These are phyloP conservation scores for Candida coleopterorum DNA, from an alignment of 805 yeast genomes.

Conservation along the genomic window DNA sequence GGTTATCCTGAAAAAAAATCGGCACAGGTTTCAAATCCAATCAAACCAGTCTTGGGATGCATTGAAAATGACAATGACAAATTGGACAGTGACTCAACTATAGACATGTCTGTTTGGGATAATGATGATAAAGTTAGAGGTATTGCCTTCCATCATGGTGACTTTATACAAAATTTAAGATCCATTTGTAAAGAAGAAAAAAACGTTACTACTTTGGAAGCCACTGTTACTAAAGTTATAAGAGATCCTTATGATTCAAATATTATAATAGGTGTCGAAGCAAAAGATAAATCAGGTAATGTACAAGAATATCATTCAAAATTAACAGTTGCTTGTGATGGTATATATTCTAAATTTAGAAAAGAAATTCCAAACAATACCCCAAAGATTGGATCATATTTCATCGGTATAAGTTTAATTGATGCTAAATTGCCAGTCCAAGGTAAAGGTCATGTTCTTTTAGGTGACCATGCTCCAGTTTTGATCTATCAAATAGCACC, in stretches of 20 bases:
- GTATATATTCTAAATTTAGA: slow-evolving; percentile 90
- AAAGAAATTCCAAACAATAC: slow-evolving; percentile 58
- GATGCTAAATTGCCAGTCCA: slow-evolving; percentile 73
- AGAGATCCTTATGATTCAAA: slow-evolving; percentile 43
- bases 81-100: slow-evolving; percentile 41
- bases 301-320: slow-evolving; percentile 48
- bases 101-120: slow-evolving; percentile 53
- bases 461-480: slow-evolving; percentile 85
- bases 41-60: slow-evolving; percentile 50
- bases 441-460: slow-evolving; percentile 82
- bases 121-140: slow-evolving; percentile 58
- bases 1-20: slow-evolving; percentile 64
- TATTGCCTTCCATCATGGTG: slow-evolving; percentile 90
- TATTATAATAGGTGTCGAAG: slow-evolving; percentile 74
- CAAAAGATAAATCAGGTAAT: slow-evolving; percentile 39
- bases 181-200: slow-evolving; percentile 60
- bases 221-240: slow-evolving; percentile 69
- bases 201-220: slow-evolving; percentile 76
- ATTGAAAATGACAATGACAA: slow-evolving; percentile 58
- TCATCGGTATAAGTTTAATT: slow-evolving; percentile 74
- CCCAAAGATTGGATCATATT: slow-evolving; percentile 75
- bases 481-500: slow-evolving; percentile 83
- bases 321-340: slow-evolving; percentile 81
- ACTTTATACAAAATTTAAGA: slow-evolving; percentile 74
- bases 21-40: slow-evolving; percentile 37